These are phyloP conservation scores for Fusarium redolens DNA, from an alignment of 2,329 filamentous ascomycete species.

Conservation along the genomic window DNA sequence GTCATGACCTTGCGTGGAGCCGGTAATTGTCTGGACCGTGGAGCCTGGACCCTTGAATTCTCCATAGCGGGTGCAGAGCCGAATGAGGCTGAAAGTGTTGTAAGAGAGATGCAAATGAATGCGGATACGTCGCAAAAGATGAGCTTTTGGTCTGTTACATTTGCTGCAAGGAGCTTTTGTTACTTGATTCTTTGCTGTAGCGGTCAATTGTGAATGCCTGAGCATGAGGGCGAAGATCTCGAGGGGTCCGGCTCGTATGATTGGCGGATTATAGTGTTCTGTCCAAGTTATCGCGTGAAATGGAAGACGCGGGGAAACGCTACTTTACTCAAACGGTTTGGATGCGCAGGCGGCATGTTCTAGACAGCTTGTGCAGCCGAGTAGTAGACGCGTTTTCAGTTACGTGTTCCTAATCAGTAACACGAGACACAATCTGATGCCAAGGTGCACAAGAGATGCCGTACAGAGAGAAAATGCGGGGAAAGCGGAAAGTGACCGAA, in stretches of 20 bases:
- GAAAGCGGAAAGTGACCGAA: slow-evolving; percentile 33
- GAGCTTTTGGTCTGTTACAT: background rate
- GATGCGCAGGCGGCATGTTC: background rate
- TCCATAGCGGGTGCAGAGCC: slow-evolving; percentile 19
- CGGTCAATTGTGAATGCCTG: background rate
- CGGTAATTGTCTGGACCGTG: slow-evolving; percentile 16
- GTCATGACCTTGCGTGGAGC: slow-evolving; percentile 22
- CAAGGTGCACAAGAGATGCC: background rate
- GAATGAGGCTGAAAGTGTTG: slow-evolving; percentile 24
- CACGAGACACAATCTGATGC: background rate
- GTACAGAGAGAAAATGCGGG: slow-evolving; percentile 1
- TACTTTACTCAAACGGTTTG: background rate
- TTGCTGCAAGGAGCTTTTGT: background rate
- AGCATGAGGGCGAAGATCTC: background rate
- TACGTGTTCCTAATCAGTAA: background rate
- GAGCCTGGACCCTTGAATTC: slow-evolving; percentile 24
- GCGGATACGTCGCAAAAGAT: background rate
- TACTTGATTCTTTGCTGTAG: background rate
- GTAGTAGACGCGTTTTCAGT: background rate
- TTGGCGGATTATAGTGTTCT: slow-evolving; percentile 7
- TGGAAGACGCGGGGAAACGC: slow-evolving; percentile 14
- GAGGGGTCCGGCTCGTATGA: slow-evolving; percentile 1
- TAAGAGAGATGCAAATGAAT: background rate
- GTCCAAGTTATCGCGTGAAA: background rate
- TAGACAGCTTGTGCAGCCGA: background rate